Conservation (phyloP, 306 rosid species). For the Lathyrus aphaca region DNA sequence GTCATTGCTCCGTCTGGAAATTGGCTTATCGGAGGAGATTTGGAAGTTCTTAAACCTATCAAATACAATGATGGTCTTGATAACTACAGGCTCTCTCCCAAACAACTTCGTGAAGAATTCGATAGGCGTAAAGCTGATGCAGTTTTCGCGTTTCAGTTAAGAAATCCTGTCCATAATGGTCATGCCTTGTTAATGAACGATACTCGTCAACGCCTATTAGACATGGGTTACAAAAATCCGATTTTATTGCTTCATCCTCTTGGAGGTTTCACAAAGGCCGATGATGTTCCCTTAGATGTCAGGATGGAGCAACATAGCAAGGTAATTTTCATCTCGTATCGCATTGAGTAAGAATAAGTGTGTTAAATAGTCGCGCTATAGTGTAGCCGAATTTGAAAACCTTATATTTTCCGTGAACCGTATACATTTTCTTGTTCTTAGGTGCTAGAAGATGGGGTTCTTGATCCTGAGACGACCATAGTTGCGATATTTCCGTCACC, state of each 20-base stretch:
- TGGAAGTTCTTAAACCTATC: slow-evolving; percentile 77
- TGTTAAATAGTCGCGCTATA: neutral
- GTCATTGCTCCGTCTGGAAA: slow-evolving; percentile 81
- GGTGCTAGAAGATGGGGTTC: slow-evolving; percentile 96
- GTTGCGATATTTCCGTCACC: slow-evolving; percentile 97
- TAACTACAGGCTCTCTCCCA: slow-evolving; percentile 86
- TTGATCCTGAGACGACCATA: slow-evolving; percentile 91
- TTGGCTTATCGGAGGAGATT: slow-evolving; percentile 96
- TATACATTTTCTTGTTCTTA: slow-evolving; percentile 40
- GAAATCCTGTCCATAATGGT: slow-evolving; percentile 97
- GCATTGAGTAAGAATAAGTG: neutral
- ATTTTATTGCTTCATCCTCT: slow-evolving; percentile 92
- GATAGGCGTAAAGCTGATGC: slow-evolving; percentile 90
- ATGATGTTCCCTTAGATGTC: slow-evolving; percentile 96
- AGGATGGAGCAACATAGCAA: slow-evolving; percentile 99
- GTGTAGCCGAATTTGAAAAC: neutral
- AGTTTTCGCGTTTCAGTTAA: slow-evolving; percentile 91
- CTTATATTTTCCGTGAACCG: neutral
- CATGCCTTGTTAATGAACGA: slow-evolving; percentile 97
- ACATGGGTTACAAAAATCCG: slow-evolving; percentile 95
- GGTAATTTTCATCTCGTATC: slow-evolving; percentile 52
- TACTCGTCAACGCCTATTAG: slow-evolving; percentile 77
- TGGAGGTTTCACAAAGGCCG: slow-evolving; percentile 91
- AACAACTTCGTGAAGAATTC: slow-evolving; percentile 85
- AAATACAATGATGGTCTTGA: slow-evolving; percentile 92